These are phyloP conservation scores for Pseudonectria foliicola DNA, from an alignment of 2,329 filamentous ascomycete species.

Conservation along the genomic window DNA sequence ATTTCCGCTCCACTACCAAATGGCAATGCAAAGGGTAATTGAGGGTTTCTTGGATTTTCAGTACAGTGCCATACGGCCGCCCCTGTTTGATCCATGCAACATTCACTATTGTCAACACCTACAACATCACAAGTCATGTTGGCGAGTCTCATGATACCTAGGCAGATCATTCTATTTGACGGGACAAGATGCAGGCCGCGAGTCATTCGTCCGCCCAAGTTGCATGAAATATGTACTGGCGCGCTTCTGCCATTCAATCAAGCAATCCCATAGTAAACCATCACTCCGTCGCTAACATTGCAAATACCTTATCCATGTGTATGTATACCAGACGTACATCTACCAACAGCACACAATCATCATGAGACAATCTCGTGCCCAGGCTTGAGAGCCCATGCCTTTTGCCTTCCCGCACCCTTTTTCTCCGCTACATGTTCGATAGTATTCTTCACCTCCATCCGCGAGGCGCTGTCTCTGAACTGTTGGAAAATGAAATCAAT, in stretches of 20 bases:
- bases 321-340: not conserved
- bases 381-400: slow-evolving; percentile 34
- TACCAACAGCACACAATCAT: slow-evolving; percentile 2
- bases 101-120: too few species aligned
- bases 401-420: slow-evolving; percentile 28
- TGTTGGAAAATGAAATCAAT: slow-evolving; percentile 33
- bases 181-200: too few species aligned
- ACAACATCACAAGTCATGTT: too few species aligned
- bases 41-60: too few species aligned
- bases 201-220: too few species aligned
- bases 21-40: too few species aligned
- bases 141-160: too few species aligned
- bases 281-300: slow-evolving; percentile 22
- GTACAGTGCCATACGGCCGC: too few species aligned
- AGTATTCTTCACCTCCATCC: slow-evolving; percentile 35
- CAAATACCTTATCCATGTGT: slow-evolving; percentile 9
- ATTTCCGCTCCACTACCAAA: too few species aligned
- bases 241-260: slow-evolving; percentile 9
- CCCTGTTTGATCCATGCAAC: too few species aligned
- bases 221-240: not conserved
- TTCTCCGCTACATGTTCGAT: slow-evolving; percentile 34
- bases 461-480: slow-evolving; percentile 30
- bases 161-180: too few species aligned
- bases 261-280: slow-evolving; percentile 15
- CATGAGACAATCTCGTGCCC: slow-evolving; percentile 29